Percentiles rank a stretch among this genome's conserved stretches.
These are phyloP conservation scores for Lagenidium sp. DNA, from an alignment of 352 stramenopile species.

Conservation along the genomic window DNA sequence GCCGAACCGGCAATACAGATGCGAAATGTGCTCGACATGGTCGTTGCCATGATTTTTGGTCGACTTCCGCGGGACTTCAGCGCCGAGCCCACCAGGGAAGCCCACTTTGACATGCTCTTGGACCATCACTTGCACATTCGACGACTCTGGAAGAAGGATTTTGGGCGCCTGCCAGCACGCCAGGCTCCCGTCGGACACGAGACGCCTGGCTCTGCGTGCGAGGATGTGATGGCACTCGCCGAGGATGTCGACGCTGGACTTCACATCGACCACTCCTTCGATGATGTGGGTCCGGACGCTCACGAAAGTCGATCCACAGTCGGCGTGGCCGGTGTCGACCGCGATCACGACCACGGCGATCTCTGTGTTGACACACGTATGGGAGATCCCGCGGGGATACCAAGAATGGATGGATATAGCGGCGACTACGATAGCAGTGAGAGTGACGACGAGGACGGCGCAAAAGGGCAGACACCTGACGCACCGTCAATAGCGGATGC, in stretches of 20 bases:
- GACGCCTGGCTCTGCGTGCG: constrained; percentile 1
- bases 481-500: too few relatives aligned
- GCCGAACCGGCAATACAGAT: constrained; percentile 8
- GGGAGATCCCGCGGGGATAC: too few relatives aligned
- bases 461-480: too few relatives aligned
- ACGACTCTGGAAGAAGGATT: constrained; percentile 77
- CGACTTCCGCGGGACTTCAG: constrained; percentile 66
- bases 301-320: constrained; percentile 6
- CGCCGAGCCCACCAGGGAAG: constrained; percentile 37
- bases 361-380: too few relatives aligned
- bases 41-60: constrained; percentile 79
- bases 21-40: constrained; percentile 78
- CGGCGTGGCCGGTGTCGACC: constrained; percentile 12
- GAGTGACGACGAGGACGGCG: constrained; percentile 30
- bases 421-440: constrained; percentile 60
- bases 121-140: constrained; percentile 76
- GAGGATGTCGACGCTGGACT: constrained; percentile 4
- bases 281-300: constrained; percentile 1
- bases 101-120: constrained; percentile 66
- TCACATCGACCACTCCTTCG: too few relatives aligned
- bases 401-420: constrained; percentile 26
- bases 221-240: constrained; percentile 2
- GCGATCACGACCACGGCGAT: neutral
- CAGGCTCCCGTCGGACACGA: neutral
- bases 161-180: constrained; percentile 50